These are phyloP conservation scores for Suhomyces guaymorum DNA, from an alignment of 1,139 yeast species.

Conservation along the genomic window DNA sequence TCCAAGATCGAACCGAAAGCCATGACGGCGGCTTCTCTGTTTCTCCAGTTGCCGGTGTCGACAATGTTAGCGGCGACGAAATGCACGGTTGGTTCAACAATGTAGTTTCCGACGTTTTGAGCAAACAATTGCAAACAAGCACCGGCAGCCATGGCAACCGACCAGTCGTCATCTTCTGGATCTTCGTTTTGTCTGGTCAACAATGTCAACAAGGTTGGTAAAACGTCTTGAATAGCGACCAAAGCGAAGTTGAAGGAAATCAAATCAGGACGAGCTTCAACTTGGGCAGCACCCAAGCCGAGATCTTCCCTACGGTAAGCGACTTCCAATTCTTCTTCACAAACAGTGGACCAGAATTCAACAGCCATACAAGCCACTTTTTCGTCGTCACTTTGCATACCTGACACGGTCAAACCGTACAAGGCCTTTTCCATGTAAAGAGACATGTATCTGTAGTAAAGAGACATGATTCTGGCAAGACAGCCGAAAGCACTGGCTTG, in stretches of 20 bases:
- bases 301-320: slow-evolving; percentile 66
- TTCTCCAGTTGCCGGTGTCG: slow-evolving; percentile 64
- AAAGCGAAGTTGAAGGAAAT: slow-evolving; percentile 73
- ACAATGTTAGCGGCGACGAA: slow-evolving; percentile 78
- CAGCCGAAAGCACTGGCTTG: slow-evolving; percentile 97
- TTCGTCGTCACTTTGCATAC: slow-evolving; percentile 86
- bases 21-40: slow-evolving; percentile 97
- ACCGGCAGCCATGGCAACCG: slow-evolving; percentile 98
- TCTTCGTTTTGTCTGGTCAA: slow-evolving; percentile 90
- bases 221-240: slow-evolving; percentile 77
- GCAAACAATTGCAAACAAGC: slow-evolving; percentile 94
- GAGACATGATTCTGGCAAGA: slow-evolving; percentile 85
- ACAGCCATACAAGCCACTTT: slow-evolving; percentile 97
- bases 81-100: slow-evolving; percentile 78
- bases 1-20: slow-evolving; percentile 96
- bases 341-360: slow-evolving; percentile 96
- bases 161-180: slow-evolving; percentile 95
- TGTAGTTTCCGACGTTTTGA: slow-evolving; percentile 81
- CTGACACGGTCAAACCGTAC: slow-evolving; percentile 83
- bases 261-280: slow-evolving; percentile 41
- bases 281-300: slow-evolving; percentile 40
- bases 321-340: slow-evolving; percentile 92
- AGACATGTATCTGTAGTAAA: slow-evolving; percentile 86
- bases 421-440: slow-evolving; percentile 97
- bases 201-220: slow-evolving; percentile 79